Evolutionary conservation across 1,284 basidiomycete species (phyloP).

Genomic region (Dichomitus squalens): DNA sequence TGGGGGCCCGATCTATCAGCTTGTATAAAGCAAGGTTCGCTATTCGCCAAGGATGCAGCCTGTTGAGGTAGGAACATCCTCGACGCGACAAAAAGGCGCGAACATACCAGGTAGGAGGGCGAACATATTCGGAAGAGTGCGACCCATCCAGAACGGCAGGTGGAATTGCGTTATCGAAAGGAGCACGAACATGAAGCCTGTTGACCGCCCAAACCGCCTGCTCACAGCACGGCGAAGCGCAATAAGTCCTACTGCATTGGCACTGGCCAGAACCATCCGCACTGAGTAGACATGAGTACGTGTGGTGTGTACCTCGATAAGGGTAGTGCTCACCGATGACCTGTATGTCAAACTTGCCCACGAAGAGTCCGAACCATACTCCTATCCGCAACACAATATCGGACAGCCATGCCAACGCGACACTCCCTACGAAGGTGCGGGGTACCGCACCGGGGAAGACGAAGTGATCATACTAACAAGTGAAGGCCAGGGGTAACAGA

Average conservation of each 20-base stretch:
- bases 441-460: slow-evolving; percentile 90
- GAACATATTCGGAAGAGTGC: slow-evolving; percentile 95
- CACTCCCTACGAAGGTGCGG: slow-evolving; percentile 81
- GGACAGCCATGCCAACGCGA: slow-evolving; percentile 59
- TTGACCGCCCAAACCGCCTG: slow-evolving; percentile 61
- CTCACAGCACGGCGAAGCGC: slow-evolving; percentile 66
- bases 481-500: background rate
- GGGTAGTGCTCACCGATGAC: slow-evolving; percentile 45
- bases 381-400: slow-evolving; percentile 47
- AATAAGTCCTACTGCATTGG: slow-evolving; percentile 69
- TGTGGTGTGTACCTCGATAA: too few relatives aligned
- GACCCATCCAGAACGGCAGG: slow-evolving; percentile 88
- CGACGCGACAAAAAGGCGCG: background rate
- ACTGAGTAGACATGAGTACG: slow-evolving; percentile 45
- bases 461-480: slow-evolving; percentile 85
- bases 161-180: slow-evolving; percentile 88
- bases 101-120: slow-evolving; percentile 77
- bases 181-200: slow-evolving; percentile 64
- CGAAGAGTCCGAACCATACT: slow-evolving; percentile 42
- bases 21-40: slow-evolving; percentile 68
- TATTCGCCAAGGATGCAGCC: slow-evolving; percentile 28
- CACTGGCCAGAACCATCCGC: slow-evolving; percentile 71
- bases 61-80: background rate
- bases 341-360: slow-evolving; percentile 64
- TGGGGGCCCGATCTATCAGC: slow-evolving; percentile 51